phyloP scores from a whole-genome alignment of 1,139 yeast species.

The Saccharomyces pastorianus region DNA sequence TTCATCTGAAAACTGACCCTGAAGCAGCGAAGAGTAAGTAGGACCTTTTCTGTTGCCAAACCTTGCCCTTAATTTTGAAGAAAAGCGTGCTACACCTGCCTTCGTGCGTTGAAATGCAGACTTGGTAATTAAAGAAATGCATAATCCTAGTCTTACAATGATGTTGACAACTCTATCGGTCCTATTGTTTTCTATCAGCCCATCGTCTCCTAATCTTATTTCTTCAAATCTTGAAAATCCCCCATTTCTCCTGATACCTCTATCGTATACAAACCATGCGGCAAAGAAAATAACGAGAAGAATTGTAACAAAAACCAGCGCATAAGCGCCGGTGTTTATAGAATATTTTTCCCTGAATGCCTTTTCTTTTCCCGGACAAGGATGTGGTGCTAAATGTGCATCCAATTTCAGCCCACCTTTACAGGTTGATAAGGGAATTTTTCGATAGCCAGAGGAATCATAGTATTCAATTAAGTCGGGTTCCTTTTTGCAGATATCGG shows the following conservation, averaged over 20 bases:
- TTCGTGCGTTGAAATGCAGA: conserved; percentile 15
- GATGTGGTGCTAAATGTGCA: conserved; percentile 44
- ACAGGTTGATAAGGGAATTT: conserved; percentile 67
- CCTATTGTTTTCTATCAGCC: conserved; percentile 57
- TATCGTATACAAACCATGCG: conserved; percentile 69
- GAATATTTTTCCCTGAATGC: conserved; percentile 56
- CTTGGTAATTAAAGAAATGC: conserved; percentile 33
- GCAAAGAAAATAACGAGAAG: conserved; percentile 55
- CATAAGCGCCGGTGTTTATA: conserved; percentile 31
- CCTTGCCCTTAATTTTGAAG: conserved; percentile 12
- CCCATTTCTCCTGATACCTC: conserved; percentile 72
- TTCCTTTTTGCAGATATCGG: conserved; percentile 51
- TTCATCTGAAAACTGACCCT: conserved; percentile 30
- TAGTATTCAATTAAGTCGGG: conserved; percentile 56
- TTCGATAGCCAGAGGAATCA: conserved; percentile 75
- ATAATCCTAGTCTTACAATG: conserved; percentile 54
- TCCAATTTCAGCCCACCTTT: conserved; percentile 65
- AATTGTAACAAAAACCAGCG: conserved; percentile 23
- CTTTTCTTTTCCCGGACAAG: conserved; percentile 78
- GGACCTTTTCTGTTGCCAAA: conserved; percentile 22
- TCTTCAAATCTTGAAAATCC: conserved; percentile 79
- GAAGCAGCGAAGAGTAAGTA: conserved; percentile 27
- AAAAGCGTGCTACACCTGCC: conserved; percentile 9
- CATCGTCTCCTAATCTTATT: conserved; percentile 71
- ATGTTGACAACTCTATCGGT: conserved; percentile 56